Conservation (phyloP, 768 basidiomycete species). For the Boletus edulis region DNA sequence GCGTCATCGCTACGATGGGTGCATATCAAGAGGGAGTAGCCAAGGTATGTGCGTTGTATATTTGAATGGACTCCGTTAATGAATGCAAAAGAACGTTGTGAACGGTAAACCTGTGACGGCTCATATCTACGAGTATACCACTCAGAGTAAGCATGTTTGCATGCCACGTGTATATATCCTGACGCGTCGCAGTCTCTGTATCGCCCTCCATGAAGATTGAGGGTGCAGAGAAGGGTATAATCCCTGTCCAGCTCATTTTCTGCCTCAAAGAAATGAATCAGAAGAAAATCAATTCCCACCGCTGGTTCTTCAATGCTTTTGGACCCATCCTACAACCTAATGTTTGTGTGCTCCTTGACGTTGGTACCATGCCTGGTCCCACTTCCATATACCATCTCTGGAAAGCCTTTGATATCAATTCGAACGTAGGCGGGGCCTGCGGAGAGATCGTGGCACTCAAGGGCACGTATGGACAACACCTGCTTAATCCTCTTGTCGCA, state of each 20-base stretch:
- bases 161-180: neutral
- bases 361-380: conserved; percentile 82
- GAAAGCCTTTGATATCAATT: conserved; percentile 94
- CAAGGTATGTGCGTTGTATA: conserved; percentile 47
- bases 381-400: conserved; percentile 90
- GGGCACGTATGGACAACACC: conserved; percentile 74
- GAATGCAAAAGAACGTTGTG: conserved; percentile 55
- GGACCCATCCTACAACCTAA: conserved; percentile 82
- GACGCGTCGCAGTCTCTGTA: conserved; percentile 60
- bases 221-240: conserved; percentile 72
- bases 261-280: conserved; percentile 92
- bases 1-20: conserved; percentile 90
- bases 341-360: conserved; percentile 90
- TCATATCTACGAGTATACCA: conserved; percentile 93
- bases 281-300: conserved; percentile 94
- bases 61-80: conserved; percentile 1
- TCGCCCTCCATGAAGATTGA: conserved; percentile 79
- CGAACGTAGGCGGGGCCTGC: conserved; percentile 88
- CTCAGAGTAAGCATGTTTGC: conserved; percentile 57
- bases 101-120: conserved; percentile 82
- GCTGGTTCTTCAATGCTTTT: conserved; percentile 95
- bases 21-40: conserved; percentile 93
- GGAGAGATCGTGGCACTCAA: conserved; percentile 95
- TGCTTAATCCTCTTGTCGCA: conserved; percentile 84
- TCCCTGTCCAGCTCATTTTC: conserved; percentile 92